Percentiles rank a stretch among this genome's conserved stretches.
phyloP scores from a whole-genome alignment of 208 protist genomes.

The Crithidia bombi region DNA sequence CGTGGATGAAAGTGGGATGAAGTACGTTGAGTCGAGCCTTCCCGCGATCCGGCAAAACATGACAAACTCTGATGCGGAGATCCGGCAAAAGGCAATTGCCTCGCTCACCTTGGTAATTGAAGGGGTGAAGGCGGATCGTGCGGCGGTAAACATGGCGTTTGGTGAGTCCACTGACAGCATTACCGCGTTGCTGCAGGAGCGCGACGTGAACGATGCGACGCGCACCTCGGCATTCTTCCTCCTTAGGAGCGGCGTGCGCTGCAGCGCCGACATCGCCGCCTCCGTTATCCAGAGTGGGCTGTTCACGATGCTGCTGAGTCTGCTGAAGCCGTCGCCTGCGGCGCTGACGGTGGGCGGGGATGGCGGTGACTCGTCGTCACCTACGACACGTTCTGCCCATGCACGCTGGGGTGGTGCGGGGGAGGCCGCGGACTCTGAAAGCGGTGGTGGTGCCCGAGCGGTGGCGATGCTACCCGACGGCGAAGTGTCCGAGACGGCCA shows the following conservation, averaged over 20 bases:
- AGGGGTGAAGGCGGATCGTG: constrained; percentile 46
- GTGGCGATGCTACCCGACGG: constrained; percentile 16
- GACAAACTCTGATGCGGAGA: constrained; percentile 62
- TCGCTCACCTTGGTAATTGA: constrained; percentile 61
- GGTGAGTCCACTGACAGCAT: constrained; percentile 52
- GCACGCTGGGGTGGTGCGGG: not conserved
- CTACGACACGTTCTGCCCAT: not conserved
- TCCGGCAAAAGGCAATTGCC: constrained; percentile 69
- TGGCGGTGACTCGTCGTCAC: not conserved
- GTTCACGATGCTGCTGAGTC: constrained; percentile 31
- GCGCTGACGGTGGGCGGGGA: not conserved
- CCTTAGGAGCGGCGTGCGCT: constrained; percentile 49
- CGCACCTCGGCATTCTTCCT: constrained; percentile 52
- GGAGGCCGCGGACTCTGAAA: not conserved
- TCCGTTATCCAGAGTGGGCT: constrained; percentile 50
- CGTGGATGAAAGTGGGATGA: constrained; percentile 57
- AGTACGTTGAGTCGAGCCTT: constrained; percentile 59
- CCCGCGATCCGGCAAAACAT: constrained; percentile 76
- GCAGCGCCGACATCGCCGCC: constrained; percentile 47
- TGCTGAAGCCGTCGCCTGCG: constrained; percentile 18
- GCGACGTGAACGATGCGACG: constrained; percentile 48
- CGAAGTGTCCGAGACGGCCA: constrained; percentile 10
- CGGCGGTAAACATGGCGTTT: constrained; percentile 57
- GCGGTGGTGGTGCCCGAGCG: not conserved
- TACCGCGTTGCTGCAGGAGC: constrained; percentile 39